Conservation (phyloP, 2,329 filamentous ascomycete species). For the Pyricularia sp. region DNA sequence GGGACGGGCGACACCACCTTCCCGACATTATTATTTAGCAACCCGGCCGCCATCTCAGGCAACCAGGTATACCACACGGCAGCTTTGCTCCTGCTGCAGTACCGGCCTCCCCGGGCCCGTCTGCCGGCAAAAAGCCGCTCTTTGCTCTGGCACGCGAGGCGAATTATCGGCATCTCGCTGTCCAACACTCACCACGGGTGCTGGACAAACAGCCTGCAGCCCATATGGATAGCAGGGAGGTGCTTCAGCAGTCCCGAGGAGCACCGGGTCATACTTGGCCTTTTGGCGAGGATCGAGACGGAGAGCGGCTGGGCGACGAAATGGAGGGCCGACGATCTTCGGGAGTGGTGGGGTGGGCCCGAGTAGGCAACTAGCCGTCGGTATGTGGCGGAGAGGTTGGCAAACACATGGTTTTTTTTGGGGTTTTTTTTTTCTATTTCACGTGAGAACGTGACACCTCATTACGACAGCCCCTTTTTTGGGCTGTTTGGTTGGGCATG, state of each 20-base stretch:
- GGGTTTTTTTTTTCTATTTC: too few relatives aligned
- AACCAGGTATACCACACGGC: neutral
- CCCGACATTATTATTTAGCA: neutral
- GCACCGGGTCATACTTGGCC: conserved; percentile 23
- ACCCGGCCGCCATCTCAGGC: neutral
- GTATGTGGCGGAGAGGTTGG: neutral
- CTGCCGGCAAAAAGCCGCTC: neutral
- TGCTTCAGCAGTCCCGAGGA: conserved; percentile 38
- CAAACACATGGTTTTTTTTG: neutral
- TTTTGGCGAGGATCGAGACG: conserved; percentile 34
- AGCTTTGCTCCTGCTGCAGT: neutral
- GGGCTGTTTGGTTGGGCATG: too few relatives aligned
- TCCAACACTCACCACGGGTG: conserved; percentile 42
- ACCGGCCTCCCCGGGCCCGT: neutral
- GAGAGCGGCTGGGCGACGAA: conserved; percentile 38
- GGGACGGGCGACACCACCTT: neutral
- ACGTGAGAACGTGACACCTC: too few relatives aligned
- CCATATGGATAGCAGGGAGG: conserved; percentile 42
- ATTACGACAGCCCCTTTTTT: too few relatives aligned
- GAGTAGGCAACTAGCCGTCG: neutral
- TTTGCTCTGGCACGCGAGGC: neutral
- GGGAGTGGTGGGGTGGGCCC: conserved; percentile 21
- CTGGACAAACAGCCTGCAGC: conserved; percentile 45
- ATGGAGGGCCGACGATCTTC: conserved; percentile 38
- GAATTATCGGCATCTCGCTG: conserved; percentile 41